phyloP scores from a whole-genome alignment of 2,329 filamentous ascomycete genomes.

The Phyllosticta citribraziliensis region DNA sequence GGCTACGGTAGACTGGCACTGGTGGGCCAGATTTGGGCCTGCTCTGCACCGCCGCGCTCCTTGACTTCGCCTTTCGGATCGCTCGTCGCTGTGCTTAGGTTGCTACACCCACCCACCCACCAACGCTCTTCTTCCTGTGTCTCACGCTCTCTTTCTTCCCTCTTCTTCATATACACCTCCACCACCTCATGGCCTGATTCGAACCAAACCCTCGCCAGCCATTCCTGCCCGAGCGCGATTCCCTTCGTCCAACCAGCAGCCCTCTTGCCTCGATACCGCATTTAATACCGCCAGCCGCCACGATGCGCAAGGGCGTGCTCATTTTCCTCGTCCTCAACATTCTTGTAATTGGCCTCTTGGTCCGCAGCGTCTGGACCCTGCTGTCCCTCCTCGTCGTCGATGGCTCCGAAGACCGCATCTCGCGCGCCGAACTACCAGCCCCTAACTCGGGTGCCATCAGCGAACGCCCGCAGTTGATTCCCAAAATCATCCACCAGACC shows the following conservation, averaged over 20 bases:
- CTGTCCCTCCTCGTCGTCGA: conserved; percentile 60
- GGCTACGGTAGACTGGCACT: background rate
- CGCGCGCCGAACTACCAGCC: conserved; percentile 54
- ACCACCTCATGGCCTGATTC: conserved; percentile 5
- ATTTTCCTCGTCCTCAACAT: conserved; percentile 58
- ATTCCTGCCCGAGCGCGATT: background rate
- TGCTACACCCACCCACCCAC: background rate
- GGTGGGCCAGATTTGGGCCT: background rate
- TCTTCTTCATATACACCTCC: background rate
- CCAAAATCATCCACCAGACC: conserved; percentile 70
- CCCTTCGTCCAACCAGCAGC: background rate
- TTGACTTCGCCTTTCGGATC: conserved; percentile 4
- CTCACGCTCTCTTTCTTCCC: background rate
- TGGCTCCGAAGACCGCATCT: conserved; percentile 57
- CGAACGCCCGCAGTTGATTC: conserved; percentile 52
- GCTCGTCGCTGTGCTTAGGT: background rate
- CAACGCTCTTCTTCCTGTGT: background rate
- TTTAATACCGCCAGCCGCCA: conserved; percentile 16
- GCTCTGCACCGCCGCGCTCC: conserved; percentile 10
- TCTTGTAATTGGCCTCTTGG: conserved; percentile 51
- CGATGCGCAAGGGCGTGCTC: conserved; percentile 51
- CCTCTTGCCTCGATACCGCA: background rate
- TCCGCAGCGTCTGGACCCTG: conserved; percentile 61
- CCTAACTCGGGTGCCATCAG: conserved; percentile 52
- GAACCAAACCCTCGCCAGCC: background rate